Conservation (phyloP, 768 basidiomycete genomes). For the Candolleomyces efflorescens region DNA sequence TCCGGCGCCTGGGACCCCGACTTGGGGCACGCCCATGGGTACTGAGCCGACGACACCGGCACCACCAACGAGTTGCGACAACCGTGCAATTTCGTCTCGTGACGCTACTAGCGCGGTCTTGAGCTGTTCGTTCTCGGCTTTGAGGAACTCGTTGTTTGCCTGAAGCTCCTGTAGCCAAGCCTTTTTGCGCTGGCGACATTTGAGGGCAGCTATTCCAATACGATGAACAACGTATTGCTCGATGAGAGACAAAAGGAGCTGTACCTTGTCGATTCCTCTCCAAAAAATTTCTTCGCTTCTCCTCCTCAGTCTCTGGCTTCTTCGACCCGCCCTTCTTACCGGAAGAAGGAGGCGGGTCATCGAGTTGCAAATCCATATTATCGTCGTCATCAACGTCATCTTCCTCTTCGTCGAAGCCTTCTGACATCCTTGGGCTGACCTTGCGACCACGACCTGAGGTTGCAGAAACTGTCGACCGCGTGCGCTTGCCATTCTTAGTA, state of each 20-base stretch:
- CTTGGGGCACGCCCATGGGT: constrained; percentile 21
- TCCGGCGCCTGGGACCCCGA: constrained; percentile 24
- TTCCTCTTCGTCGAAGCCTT: constrained; percentile 34
- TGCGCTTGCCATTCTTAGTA: constrained; percentile 33
- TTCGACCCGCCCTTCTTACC: constrained; percentile 34
- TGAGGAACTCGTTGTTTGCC: constrained; percentile 86
- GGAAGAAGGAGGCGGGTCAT: constrained; percentile 20
- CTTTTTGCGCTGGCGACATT: constrained; percentile 99
- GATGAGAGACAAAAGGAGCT: constrained; percentile 13
- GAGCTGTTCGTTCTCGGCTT: constrained; percentile 93
- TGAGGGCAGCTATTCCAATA: constrained; percentile 73
- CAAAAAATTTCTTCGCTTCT: constrained; percentile 94
- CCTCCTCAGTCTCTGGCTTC: constrained; percentile 96
- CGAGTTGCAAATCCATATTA: constrained; percentile 32
- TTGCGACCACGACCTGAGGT: constrained; percentile 23
- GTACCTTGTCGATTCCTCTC: constrained; percentile 96
- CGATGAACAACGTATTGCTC: constrained; percentile 1
- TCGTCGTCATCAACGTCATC: constrained; percentile 38
- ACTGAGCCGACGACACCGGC: constrained; percentile 46
- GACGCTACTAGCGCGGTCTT: constrained; percentile 81
- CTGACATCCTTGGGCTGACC: constrained; percentile 27
- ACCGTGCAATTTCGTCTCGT: constrained; percentile 86
- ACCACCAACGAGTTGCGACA: constrained; percentile 70
- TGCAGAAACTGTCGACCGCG: constrained; percentile 22
- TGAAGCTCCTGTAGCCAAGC: constrained; percentile 94